These are phyloP conservation scores for Tagetes patula DNA, from an alignment of 129 eudicot species.

Conservation along the genomic window DNA sequence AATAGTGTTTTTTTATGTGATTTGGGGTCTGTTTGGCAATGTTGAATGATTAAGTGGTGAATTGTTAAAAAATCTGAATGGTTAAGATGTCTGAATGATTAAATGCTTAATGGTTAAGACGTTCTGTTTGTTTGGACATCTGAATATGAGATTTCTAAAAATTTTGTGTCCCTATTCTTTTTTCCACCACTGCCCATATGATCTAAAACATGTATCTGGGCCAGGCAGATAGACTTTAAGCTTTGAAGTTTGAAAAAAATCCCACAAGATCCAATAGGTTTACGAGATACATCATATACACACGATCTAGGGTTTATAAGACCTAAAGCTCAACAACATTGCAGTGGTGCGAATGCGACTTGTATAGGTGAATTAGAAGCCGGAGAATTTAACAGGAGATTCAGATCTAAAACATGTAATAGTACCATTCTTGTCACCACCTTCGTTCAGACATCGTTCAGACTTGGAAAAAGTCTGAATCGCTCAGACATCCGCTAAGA, in stretches of 20 bases:
- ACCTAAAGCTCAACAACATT: not conserved
- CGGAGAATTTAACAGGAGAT: conserved; percentile 25
- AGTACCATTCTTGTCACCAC: not conserved
- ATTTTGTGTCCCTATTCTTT: not conserved
- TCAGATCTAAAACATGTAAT: conserved; percentile 18
- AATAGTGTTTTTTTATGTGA: too few species aligned
- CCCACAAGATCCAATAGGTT: conserved; percentile 24
- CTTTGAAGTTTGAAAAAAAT: not conserved
- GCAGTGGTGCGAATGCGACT: not conserved
- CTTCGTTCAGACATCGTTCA: too few species aligned
- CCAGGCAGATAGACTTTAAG: not conserved
- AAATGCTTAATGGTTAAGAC: too few species aligned
- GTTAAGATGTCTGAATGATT: too few species aligned
- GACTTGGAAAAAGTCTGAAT: too few species aligned
- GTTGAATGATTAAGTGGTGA: too few species aligned
- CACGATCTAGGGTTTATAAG: conserved; percentile 25
- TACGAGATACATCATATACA: not conserved
- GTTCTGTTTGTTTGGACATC: too few species aligned
- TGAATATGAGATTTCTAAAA: too few species aligned
- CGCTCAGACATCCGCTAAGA: too few species aligned
- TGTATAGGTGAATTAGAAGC: not conserved
- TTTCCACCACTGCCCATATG: too few species aligned
- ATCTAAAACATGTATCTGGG: not conserved
- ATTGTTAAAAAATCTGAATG: too few species aligned
- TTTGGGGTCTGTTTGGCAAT: too few species aligned